A percentile compares a stretch with the other conserved stretches of the same genome.
Conservation (phyloP, 768 basidiomycete genomes). For the Amanita rimosa region DNA sequence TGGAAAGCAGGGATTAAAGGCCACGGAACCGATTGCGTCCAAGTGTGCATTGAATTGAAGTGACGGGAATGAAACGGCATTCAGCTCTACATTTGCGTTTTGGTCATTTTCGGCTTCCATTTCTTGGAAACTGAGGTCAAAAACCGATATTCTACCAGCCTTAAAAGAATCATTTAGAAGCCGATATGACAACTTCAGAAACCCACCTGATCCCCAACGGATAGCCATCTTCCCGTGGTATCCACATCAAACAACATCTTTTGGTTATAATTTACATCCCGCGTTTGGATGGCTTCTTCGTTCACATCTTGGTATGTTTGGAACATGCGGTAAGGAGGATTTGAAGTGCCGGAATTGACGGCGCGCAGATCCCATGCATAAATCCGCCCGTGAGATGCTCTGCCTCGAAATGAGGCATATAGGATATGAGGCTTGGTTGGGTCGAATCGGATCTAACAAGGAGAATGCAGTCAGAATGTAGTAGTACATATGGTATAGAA, state of each 20-base stretch:
- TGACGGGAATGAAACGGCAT: conserved; percentile 12
- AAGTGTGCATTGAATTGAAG: conserved; percentile 39
- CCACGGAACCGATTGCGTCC: conserved; percentile 69
- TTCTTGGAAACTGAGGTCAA: conserved; percentile 19
- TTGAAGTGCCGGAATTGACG: conserved; percentile 23
- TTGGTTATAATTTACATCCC: conserved; percentile 26
- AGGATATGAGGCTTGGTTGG: conserved; percentile 58
- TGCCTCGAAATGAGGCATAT: conserved; percentile 69
- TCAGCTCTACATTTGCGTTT: neutral
- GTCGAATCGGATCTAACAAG: conserved; percentile 61
- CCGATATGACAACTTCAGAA: neutral
- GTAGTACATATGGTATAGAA: neutral
- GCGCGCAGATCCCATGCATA: conserved; percentile 75
- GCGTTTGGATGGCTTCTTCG: neutral
- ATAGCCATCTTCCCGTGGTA: conserved; percentile 47
- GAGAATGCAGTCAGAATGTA: neutral
- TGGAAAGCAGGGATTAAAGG: conserved; percentile 59
- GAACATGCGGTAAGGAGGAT: conserved; percentile 28
- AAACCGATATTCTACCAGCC: conserved; percentile 51
- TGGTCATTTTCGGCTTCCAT: neutral
- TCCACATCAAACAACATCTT: conserved; percentile 72
- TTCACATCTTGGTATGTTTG: conserved; percentile 36
- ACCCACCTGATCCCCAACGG: conserved; percentile 59
- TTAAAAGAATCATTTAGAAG: conserved; percentile 14
- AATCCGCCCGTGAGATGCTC: conserved; percentile 26